A percentile compares a stretch with the other conserved stretches of the same genome.
Evolutionary conservation across 805 yeast species (phyloP).

Genomic region (Sugiyamaella americana): DNA sequence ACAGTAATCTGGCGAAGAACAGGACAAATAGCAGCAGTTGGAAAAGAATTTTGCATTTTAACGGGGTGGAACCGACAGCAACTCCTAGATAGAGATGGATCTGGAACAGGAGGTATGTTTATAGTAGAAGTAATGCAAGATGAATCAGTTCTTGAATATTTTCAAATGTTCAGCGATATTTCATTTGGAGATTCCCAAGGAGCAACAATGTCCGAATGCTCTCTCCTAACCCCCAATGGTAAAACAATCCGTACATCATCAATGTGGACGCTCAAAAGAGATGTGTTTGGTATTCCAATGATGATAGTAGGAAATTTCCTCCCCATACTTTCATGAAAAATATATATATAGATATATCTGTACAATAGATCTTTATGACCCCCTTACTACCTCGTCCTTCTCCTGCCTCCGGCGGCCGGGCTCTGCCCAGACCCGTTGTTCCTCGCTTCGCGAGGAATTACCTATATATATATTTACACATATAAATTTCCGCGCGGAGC

Average conservation of each 20-base stretch:
- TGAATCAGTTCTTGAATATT: constrained; percentile 77
- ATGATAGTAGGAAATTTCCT: constrained; percentile 92
- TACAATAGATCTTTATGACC: background rate
- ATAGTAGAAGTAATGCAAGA: constrained; percentile 77
- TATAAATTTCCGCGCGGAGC: too few species aligned
- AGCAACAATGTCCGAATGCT: constrained; percentile 81
- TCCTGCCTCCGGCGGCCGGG: constrained; percentile 1
- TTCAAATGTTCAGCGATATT: constrained; percentile 72
- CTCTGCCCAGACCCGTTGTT: background rate
- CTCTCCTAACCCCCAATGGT: constrained; percentile 46
- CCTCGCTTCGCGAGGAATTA: constrained; percentile 1
- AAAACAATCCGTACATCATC: constrained; percentile 61
- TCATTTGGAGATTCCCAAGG: constrained; percentile 91
- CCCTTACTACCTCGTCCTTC: background rate
- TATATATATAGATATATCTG: too few species aligned
- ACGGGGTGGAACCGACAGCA: constrained; percentile 85
- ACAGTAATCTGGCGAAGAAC: constrained; percentile 82
- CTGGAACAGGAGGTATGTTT: constrained; percentile 23
- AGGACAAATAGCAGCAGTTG: constrained; percentile 75
- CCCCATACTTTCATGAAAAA: constrained; percentile 46
- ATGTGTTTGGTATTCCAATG: constrained; percentile 95
- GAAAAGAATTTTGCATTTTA: constrained; percentile 65
- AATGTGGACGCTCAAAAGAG: constrained; percentile 89
- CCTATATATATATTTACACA: too few species aligned
- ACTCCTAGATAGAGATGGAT: constrained; percentile 36